phyloP scores from a whole-genome alignment of 306 rosid genomes.

The Cucurbita moschata region DNA sequence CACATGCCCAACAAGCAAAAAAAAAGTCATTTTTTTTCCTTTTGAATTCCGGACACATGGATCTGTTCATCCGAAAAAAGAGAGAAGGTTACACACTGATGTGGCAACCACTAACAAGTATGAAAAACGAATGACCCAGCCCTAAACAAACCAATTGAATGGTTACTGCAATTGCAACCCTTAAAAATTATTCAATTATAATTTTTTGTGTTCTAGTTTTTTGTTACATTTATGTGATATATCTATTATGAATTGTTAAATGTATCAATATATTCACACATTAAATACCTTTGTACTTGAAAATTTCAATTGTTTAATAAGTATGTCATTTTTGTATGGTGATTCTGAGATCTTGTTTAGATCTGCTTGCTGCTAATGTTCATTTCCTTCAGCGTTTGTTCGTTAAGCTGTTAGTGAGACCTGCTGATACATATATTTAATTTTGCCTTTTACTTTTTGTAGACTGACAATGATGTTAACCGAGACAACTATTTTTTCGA shows the following conservation, averaged over 20 bases:
- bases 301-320: not conserved
- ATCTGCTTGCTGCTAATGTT: not conserved
- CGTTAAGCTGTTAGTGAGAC: not conserved
- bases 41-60: no score
- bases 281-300: not conserved
- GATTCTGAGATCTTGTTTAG: not conserved
- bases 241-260: not conserved
- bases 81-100: not conserved
- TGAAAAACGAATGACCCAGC: not conserved
- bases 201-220: not conserved
- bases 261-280: not conserved
- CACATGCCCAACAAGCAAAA: not conserved
- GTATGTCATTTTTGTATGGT: not conserved
- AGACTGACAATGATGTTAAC: conserved; percentile 46
- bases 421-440: not conserved
- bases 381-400: not conserved
- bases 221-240: not conserved
- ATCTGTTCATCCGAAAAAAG: not conserved
- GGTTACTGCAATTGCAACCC: not conserved
- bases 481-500: conserved; percentile 56
- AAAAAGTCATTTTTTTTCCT: not conserved
- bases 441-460: conserved; percentile 1
- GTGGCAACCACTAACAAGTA: not conserved
- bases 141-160: not conserved
- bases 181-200: no score